Conservation (phyloP, 140 eudicot genomes). For the Flaveria floridana region DNA sequence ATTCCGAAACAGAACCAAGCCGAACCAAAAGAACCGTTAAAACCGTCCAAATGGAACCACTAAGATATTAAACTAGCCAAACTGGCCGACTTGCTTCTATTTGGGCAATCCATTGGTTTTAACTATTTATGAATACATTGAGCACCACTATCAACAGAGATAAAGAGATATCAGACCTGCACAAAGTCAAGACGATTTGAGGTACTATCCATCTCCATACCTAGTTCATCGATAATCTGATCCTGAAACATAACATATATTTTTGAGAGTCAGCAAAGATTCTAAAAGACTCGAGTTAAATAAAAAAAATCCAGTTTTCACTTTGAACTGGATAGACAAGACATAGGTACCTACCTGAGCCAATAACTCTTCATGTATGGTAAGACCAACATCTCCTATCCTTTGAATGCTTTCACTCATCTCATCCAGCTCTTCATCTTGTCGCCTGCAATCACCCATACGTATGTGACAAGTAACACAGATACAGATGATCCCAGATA, state of each 20-base stretch:
- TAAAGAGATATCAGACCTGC: not conserved
- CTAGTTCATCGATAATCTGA: not conserved
- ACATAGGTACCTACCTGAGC: not conserved
- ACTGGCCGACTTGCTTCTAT: not conserved
- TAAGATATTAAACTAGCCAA: not conserved
- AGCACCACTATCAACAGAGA: not conserved
- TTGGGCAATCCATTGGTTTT: not conserved
- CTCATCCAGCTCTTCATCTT: not conserved
- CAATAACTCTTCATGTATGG: not conserved
- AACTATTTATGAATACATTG: not conserved
- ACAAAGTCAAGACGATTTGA: not conserved
- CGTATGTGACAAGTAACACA: not conserved
- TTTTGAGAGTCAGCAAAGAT: not conserved
- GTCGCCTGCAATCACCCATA: not conserved
- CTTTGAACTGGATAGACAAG: not conserved
- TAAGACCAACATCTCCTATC: not conserved
- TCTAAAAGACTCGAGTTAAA: no score
- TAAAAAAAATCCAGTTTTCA: not conserved
- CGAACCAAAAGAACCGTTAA: not conserved
- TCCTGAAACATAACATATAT: not conserved
- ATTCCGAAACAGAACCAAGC: not conserved
- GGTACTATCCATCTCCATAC: not conserved
- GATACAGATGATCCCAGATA: not conserved
- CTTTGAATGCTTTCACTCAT: not conserved
- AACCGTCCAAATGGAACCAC: not conserved